Base-by-base conservation (phyloP, 2,329 filamentous ascomycete species). In the Fusarium camptoceras region DNA sequence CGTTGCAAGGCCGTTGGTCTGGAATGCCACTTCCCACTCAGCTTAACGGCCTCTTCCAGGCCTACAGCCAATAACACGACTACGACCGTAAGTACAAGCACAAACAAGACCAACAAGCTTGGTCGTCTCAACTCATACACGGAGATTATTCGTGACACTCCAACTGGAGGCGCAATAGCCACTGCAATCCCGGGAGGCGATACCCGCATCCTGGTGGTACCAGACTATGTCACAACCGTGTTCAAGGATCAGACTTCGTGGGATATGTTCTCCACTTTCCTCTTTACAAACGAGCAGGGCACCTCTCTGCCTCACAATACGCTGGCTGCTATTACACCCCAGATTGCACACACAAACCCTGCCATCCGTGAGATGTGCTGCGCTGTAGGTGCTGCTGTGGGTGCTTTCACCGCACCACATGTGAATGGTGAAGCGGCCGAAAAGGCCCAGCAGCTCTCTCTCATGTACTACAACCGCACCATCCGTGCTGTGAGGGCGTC, bases 231-330 rank as follows among this genome's bases (percentile, higher is more conserved):
- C 34, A 46, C 70, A 20, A 59, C 59, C 18, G 34, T 71, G 16
- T 74, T 74, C 62, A 64, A 62, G 34, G 55, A 54, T 43, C 72
- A 74, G 47, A 69, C 64, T n/a, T 57, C 74, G 20, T 74, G 68
- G 59, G 65, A 74, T 60, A 51, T 67, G 27, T 74, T 74, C 53
- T 59, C 63, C 34, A 43, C 64, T 46, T 74, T 74, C 53, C 30
- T 74, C 16, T 68, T 69, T 44, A 54, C 44, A 44, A 73, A 50
- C 42, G 47, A 65, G 9, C 72, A 74, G 42, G 53, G 59, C 34
- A 69, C 59, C 6, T 68, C 64, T 27, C 37, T 74, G 4, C 72
- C 72, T 20, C 55, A 72, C 46, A 71, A 67, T 39, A 65, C 58
- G 3, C 49, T 74, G 14, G 57, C 68, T 22, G 51, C 68, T 27